These are phyloP conservation scores for Arthroderma uncinatum DNA, from an alignment of 2,329 filamentous ascomycete species.

Conservation along the genomic window DNA sequence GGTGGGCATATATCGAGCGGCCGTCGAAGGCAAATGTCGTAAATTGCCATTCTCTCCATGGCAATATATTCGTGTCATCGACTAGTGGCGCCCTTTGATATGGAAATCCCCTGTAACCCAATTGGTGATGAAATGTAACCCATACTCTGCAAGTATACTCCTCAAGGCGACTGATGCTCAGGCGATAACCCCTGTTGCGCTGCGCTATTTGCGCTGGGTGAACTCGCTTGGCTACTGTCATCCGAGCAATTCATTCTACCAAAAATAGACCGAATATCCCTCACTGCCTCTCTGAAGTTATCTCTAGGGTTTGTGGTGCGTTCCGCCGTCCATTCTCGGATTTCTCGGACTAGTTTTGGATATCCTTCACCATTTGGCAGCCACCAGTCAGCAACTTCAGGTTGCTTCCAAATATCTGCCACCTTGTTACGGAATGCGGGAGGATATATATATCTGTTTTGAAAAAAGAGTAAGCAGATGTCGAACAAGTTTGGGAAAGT, in stretches of 20 bases:
- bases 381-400: slow-evolving; percentile 74
- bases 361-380: slow-evolving; percentile 70
- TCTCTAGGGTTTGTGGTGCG: slow-evolving; percentile 49
- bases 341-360: slow-evolving; percentile 59
- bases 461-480: too few species aligned
- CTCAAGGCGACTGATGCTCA: neutral
- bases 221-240: slow-evolving; percentile 23
- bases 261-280: slow-evolving; percentile 66
- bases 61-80: too few species aligned
- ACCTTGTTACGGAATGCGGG: slow-evolving; percentile 62
- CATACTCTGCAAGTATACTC: slow-evolving; percentile 4
- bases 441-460: slow-evolving; percentile 67
- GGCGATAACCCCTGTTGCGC: slow-evolving; percentile 9
- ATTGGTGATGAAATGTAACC: too few species aligned
- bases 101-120: too few species aligned
- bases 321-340: slow-evolving; percentile 72
- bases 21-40: too few species aligned
- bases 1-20: too few species aligned
- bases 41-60: too few species aligned
- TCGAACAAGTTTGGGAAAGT: too few species aligned
- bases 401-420: slow-evolving; percentile 61
- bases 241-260: slow-evolving; percentile 48
- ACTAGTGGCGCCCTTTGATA: too few species aligned
- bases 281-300: slow-evolving; percentile 50
- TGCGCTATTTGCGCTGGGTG: slow-evolving; percentile 14